phyloP scores from a whole-genome alignment of 441 rosid species.

The Erodium trifolium region DNA sequence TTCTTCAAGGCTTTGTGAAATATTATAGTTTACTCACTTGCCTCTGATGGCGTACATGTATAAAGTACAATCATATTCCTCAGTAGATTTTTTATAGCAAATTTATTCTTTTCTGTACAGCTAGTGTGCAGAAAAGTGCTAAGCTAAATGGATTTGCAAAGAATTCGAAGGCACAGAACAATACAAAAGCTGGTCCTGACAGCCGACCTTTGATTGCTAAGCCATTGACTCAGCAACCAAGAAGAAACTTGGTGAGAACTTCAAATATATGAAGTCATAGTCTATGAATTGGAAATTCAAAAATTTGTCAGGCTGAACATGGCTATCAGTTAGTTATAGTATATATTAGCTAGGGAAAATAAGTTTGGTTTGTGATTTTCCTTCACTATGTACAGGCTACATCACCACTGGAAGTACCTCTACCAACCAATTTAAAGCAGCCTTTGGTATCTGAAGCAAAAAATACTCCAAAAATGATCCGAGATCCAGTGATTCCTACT shows the following conservation, averaged over 20 bases:
- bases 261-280: slow-evolving; percentile 12
- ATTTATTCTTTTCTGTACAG: slow-evolving; percentile 25
- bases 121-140: slow-evolving; percentile 34
- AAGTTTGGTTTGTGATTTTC: slow-evolving; percentile 10
- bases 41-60: neutral
- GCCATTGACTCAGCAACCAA: slow-evolving; percentile 40
- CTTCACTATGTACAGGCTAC: slow-evolving; percentile 30
- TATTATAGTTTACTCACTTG: neutral
- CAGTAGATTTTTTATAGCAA: neutral
- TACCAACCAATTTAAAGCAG: slow-evolving; percentile 30
- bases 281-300: slow-evolving; percentile 12
- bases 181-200: slow-evolving; percentile 34
- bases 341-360: slow-evolving; percentile 1
- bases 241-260: slow-evolving; percentile 53
- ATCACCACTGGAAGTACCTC: slow-evolving; percentile 24
- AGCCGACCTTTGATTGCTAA: slow-evolving; percentile 33
- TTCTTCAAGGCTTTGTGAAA: neutral
- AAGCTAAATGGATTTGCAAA: slow-evolving; percentile 31
- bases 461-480: slow-evolving; percentile 25
- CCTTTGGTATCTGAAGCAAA: slow-evolving; percentile 27
- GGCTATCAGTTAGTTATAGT: slow-evolving; percentile 2
- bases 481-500: slow-evolving; percentile 28
- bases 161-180: slow-evolving; percentile 25
- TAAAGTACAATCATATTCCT: neutral
- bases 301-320: slow-evolving; percentile 15